A percentile compares a stretch with the other conserved stretches of the same genome.
Conservation (phyloP, 2,329 filamentous ascomycete genomes). For the Paraphoma sp. region DNA sequence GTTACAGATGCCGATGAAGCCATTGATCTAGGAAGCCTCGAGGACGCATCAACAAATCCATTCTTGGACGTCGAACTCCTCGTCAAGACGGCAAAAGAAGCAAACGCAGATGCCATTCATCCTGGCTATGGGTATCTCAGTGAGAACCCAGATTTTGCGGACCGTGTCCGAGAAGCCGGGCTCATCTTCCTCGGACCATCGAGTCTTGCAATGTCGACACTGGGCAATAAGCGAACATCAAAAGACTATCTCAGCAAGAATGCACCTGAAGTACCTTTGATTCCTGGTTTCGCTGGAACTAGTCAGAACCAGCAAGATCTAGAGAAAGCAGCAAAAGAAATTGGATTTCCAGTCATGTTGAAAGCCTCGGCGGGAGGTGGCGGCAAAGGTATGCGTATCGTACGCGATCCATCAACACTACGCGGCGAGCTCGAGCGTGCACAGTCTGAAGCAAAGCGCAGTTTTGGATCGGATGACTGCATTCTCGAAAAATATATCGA, state of each 20-base stretch:
- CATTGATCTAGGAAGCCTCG: conserved; percentile 31
- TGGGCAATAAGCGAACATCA: conserved; percentile 55
- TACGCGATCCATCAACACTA: conserved; percentile 51
- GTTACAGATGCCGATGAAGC: conserved; percentile 43
- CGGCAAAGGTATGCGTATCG: conserved; percentile 62
- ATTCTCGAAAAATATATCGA: conserved; percentile 63
- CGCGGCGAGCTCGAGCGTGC: conserved; percentile 55
- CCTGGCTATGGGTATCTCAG: conserved; percentile 66
- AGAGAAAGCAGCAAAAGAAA: conserved; percentile 54
- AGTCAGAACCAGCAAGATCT: conserved; percentile 57
- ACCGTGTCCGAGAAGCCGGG: conserved; percentile 52
- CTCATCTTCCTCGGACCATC: conserved; percentile 59
- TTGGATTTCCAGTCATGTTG: conserved; percentile 62
- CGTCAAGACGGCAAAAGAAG: conserved; percentile 28
- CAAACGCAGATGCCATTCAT: conserved; percentile 53
- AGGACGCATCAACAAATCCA: conserved; percentile 17
- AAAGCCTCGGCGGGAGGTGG: conserved; percentile 68
- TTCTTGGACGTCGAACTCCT: conserved; percentile 42
- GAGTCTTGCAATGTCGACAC: conserved; percentile 59
- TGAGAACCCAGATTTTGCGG: conserved; percentile 57
- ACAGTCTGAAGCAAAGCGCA: conserved; percentile 57
- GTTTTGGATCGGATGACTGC: conserved; percentile 51
- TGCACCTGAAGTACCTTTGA: conserved; percentile 57
- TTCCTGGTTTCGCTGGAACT: conserved; percentile 48
- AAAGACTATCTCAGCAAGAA: conserved; percentile 16